Base-by-base conservation (phyloP, 2,329 filamentous ascomycete species). In the Apiospora saccharicola region DNA sequence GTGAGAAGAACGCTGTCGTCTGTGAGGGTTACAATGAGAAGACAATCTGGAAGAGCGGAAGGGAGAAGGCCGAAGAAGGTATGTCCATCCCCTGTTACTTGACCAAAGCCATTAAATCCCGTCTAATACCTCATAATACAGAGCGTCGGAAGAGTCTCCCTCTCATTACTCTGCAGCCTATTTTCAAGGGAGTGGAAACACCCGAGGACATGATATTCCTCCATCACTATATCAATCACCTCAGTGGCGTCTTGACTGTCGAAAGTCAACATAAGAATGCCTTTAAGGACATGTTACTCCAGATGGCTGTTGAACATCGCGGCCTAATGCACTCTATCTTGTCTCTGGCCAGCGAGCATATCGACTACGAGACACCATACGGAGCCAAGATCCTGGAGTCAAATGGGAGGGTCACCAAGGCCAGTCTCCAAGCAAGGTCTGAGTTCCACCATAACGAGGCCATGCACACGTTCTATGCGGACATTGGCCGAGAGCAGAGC, bases 321-420 rank as follows among this genome's bases (percentile, higher is more conserved):
- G 94, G 94, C 16, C 85, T 98, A 70, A 97, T 98, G 94, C 95
- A 98, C 80, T 96, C 94, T 14, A 90, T 98, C 69, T 87, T 98
- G 70, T 94, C 93, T 64, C 86, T 98, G 12, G 93, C 94, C 49
- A 93, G 93, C 76, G 94, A 91, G 73, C 94, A 97, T 77, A 88
- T 92, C 71, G 88, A 92, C 80, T 87, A 87, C 73, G 85, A 87
- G 5, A 88, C 89, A 0, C 86, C 88, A 0, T 90, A 90, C 71
- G 89, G 88, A 14, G 75, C 80, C 72, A 89, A 88, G 67, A 78
- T 91, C 5, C 81, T 91, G 7, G 82, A 82, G 46, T 84, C 87
- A 30, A 85, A 87, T 74, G 83, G 86, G 3, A 82, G 83, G 47
- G 85, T 88, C 13, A 86, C 80, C 53, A 79, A 83, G 4, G 80